These are phyloP conservation scores for Platanthera guangdongensis DNA, from an alignment of 106 monocot species.

Conservation along the genomic window DNA sequence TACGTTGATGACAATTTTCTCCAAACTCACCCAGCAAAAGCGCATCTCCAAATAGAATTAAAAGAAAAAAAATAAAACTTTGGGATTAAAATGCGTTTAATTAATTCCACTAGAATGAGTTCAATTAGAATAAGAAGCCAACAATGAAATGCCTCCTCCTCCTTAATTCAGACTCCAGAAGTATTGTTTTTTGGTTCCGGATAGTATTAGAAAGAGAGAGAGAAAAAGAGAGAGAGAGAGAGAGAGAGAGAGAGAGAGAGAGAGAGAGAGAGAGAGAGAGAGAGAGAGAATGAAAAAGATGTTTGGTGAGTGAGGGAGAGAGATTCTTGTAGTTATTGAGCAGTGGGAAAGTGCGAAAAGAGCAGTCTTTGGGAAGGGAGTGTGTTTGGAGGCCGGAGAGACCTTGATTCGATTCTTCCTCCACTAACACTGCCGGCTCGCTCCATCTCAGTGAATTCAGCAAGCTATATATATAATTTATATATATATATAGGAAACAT, in stretches of 20 bases:
- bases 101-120: not conserved
- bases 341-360: conserved; percentile 12
- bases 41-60: no score
- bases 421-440: not conserved
- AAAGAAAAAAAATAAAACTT: no score
- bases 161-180: not conserved
- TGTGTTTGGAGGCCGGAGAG: not conserved
- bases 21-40: no score
- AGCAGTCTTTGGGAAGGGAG: conserved; percentile 5
- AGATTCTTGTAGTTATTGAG: conserved; percentile 9
- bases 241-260: not conserved
- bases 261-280: not conserved
- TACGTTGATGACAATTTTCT: no score
- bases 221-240: not conserved
- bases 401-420: conserved; percentile 4
- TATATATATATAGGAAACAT: no score
- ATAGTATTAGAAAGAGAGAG: not conserved
- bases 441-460: not conserved
- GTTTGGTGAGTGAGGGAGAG: not conserved
- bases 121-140: not conserved
- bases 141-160: not conserved
- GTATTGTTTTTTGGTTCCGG: no score
- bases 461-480: no score
- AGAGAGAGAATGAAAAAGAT: no score
- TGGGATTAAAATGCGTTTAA: not conserved